These are phyloP conservation scores for Phylloporus arenicola DNA, from an alignment of 768 basidiomycete species.

Conservation along the genomic window DNA sequence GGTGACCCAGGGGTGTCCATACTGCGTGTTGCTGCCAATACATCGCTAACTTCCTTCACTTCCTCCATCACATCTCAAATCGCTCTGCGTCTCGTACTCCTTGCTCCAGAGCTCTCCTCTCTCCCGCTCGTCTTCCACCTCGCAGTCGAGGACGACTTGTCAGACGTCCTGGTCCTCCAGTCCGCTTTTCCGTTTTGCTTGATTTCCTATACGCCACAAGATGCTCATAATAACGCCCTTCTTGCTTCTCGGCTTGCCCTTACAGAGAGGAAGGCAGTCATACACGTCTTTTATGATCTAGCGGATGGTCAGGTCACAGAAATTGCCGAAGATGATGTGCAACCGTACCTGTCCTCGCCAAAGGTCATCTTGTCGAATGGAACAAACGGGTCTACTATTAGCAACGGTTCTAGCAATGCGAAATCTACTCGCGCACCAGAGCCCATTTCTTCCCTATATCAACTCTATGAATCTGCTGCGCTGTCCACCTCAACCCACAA, in stretches of 20 bases:
- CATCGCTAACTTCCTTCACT: slow-evolving; percentile 56
- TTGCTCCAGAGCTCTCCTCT: slow-evolving; percentile 61
- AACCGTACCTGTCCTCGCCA: slow-evolving; percentile 53
- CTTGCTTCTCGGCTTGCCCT: slow-evolving; percentile 78
- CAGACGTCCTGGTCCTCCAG: slow-evolving; percentile 70
- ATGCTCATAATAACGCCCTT: slow-evolving; percentile 87
- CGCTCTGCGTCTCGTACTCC: slow-evolving; percentile 56
- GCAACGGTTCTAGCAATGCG: neutral
- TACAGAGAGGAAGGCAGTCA: slow-evolving; percentile 64
- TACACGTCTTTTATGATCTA: slow-evolving; percentile 71
- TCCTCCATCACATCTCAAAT: slow-evolving; percentile 46
- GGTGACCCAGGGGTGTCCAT: slow-evolving; percentile 61
- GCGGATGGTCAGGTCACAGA: slow-evolving; percentile 41
- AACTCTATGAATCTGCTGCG: slow-evolving; percentile 64
- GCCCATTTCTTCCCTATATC: slow-evolving; percentile 33
- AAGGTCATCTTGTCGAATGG: slow-evolving; percentile 31
- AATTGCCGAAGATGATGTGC: slow-evolving; percentile 53
- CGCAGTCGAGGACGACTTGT: slow-evolving; percentile 58
- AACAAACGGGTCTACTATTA: slow-evolving; percentile 20
- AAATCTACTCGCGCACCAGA: slow-evolving; percentile 1
- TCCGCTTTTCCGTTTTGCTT: slow-evolving; percentile 79
- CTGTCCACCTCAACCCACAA: slow-evolving; percentile 58
- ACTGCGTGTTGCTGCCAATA: slow-evolving; percentile 37
- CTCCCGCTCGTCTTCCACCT: slow-evolving; percentile 69
- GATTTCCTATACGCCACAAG: slow-evolving; percentile 68